Conservation (phyloP, 2,329 filamentous ascomycete genomes). For the Taxawa tesnikishii region DNA sequence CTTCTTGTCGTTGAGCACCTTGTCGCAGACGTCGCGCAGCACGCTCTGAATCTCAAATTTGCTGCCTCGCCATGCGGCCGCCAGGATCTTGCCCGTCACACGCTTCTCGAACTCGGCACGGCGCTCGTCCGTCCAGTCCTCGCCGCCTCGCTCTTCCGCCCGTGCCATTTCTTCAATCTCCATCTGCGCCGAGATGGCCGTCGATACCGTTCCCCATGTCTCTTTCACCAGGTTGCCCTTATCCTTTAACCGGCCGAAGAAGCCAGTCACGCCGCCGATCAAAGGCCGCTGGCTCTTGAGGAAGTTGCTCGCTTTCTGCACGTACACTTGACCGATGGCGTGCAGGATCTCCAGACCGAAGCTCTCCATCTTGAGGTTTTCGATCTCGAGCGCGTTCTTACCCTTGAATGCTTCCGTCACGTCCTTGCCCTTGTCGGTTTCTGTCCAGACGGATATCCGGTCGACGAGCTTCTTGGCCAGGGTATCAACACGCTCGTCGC, state of each 20-base stretch:
- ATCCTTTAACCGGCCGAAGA: constrained; percentile 88
- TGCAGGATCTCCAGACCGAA: constrained; percentile 95
- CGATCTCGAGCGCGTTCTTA: constrained; percentile 87
- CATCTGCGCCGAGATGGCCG: constrained; percentile 91
- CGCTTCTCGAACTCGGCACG: constrained; percentile 89
- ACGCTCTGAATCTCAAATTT: constrained; percentile 98
- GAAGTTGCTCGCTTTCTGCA: constrained; percentile 74
- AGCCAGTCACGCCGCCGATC: constrained; percentile 67
- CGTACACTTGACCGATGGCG: constrained; percentile 83
- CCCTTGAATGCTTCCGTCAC: constrained; percentile 84
- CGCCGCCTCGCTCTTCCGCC: constrained; percentile 84
- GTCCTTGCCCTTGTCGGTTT: constrained; percentile 79
- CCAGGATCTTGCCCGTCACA: constrained; percentile 95
- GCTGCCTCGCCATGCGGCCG: constrained; percentile 88
- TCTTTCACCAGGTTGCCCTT: constrained; percentile 96
- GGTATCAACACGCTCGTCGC: constrained; percentile 80
- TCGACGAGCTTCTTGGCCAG: constrained; percentile 77
- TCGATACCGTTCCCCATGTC: constrained; percentile 95
- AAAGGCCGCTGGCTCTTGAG: constrained; percentile 95
- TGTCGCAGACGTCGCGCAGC: constrained; percentile 85
- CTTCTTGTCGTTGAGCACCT: constrained; percentile 66
- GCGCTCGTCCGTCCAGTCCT: constrained; percentile 97
- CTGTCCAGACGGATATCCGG: constrained; percentile 87
- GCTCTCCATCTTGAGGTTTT: constrained; percentile 98
- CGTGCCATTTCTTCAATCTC: constrained; percentile 99